A percentile compares a stretch with the other conserved stretches of the same genome.
Conservation (phyloP, 176 grass and related monocot genomes). For the Avena atlantica region DNA sequence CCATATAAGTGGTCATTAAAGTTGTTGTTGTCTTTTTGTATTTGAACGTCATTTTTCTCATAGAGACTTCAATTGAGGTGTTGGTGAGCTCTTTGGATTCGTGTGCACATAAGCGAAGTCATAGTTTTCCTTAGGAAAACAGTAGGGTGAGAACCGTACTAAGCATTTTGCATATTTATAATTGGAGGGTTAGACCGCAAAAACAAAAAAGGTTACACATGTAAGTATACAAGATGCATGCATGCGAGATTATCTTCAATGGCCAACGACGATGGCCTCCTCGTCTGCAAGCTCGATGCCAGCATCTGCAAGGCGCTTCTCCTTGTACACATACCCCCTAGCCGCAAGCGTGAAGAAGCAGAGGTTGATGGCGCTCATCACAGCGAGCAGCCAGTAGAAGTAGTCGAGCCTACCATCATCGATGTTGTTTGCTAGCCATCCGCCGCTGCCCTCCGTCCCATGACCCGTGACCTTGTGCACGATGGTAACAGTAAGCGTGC, state of each 20-base stretch:
- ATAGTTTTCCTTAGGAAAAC: too few relatives aligned
- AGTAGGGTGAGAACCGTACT: too few relatives aligned
- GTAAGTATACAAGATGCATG: slow-evolving; percentile 36
- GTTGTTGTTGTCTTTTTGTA: too few relatives aligned
- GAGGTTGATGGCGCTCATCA: slow-evolving; percentile 63
- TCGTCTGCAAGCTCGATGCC: slow-evolving; percentile 80
- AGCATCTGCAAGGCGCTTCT: slow-evolving; percentile 66
- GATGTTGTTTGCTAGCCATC: slow-evolving; percentile 82
- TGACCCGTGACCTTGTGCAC: slow-evolving; percentile 66
- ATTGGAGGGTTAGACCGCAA: slow-evolving; percentile 15
- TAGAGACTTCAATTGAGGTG: too few relatives aligned
- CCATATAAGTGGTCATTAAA: too few relatives aligned
- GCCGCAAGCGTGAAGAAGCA: slow-evolving; percentile 55
- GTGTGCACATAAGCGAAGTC: too few relatives aligned
- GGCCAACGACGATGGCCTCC: slow-evolving; percentile 45
- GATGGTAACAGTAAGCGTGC: slow-evolving; percentile 76
- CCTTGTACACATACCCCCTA: slow-evolving; percentile 85
- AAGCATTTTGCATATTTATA: background rate
- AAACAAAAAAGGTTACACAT: background rate
- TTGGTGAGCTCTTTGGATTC: too few relatives aligned
- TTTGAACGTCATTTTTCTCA: too few relatives aligned
- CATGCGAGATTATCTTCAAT: slow-evolving; percentile 35
- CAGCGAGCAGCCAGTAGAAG: slow-evolving; percentile 91
- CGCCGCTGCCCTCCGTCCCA: slow-evolving; percentile 20
- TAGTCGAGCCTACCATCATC: slow-evolving; percentile 78